These are phyloP conservation scores for Boehmeria nivea DNA, from an alignment of 306 rosid genomes.

Conservation along the genomic window DNA sequence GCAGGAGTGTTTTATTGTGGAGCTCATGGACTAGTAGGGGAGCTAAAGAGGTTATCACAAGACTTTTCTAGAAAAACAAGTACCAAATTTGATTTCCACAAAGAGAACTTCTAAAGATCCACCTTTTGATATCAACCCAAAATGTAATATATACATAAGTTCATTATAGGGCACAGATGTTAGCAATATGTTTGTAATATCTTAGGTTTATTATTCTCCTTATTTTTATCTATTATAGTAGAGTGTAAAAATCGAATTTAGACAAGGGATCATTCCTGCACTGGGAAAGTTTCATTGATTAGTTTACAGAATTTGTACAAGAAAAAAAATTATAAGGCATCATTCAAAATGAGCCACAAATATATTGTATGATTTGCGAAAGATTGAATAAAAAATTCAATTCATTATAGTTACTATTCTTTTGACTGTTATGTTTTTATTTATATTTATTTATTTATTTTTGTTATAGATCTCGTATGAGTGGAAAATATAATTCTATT, in stretches of 20 bases:
- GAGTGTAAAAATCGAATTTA: constrained; percentile 3
- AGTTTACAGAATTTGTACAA: no score
- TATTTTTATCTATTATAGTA: neutral
- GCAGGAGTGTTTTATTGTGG: constrained; percentile 93
- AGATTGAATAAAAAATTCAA: no score
- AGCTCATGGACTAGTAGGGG: constrained; percentile 56
- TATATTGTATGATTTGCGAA: no score
- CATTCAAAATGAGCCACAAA: no score
- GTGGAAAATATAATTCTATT: no score
- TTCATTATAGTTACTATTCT: no score
- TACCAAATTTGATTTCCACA: constrained; percentile 87
- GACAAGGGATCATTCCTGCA: neutral
- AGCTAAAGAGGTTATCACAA: constrained; percentile 54
- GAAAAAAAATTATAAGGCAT: no score
- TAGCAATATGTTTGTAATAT: neutral
- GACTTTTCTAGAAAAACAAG: constrained; percentile 70
- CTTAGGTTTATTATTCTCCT: neutral
- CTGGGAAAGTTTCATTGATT: no score
- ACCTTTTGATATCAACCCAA: constrained; percentile 3
- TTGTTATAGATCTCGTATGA: no score
- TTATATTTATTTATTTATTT: no score
- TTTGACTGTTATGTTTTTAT: no score
- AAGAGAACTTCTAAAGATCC: constrained; percentile 71
- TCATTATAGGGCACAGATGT: neutral
- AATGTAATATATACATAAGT: constrained; percentile 16